These are phyloP conservation scores for Pontederia paniculata DNA, from an alignment of 176 grass and related monocot species.

Conservation along the genomic window DNA sequence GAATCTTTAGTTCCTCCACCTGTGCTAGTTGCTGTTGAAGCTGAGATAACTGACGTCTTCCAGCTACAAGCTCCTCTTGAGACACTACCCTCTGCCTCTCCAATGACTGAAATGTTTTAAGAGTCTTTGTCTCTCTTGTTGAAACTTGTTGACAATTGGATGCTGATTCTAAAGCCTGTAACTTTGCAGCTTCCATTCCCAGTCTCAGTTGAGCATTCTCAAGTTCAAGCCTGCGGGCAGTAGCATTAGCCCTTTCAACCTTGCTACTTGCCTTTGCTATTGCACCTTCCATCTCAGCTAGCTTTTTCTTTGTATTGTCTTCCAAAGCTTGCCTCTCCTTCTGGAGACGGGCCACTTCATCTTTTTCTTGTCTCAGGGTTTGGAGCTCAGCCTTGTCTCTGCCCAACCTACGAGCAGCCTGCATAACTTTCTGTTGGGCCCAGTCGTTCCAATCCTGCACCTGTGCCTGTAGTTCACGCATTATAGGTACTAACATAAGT, in stretches of 20 bases:
- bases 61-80: slow-evolving; percentile 9
- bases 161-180: slow-evolving; percentile 2
- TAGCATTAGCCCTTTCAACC: slow-evolving; percentile 2
- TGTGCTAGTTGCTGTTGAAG: slow-evolving; percentile 1
- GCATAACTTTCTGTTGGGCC: slow-evolving; percentile 13
- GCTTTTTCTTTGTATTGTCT: slow-evolving; percentile 2
- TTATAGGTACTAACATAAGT: slow-evolving; percentile 1
- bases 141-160: slow-evolving; percentile 6
- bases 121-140: background rate
- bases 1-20: slow-evolving; percentile 6
- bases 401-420: slow-evolving; percentile 13
- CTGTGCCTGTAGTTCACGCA: slow-evolving; percentile 7
- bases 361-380: slow-evolving; percentile 10
- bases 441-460: slow-evolving; percentile 13
- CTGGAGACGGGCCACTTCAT: slow-evolving; percentile 9
- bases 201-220: slow-evolving; percentile 5
- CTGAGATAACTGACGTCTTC: slow-evolving; percentile 3
- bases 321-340: slow-evolving; percentile 10
- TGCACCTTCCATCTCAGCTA: slow-evolving; percentile 5
- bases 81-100: slow-evolving; percentile 2
- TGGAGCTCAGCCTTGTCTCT: slow-evolving; percentile 12
- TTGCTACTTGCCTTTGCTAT: background rate
- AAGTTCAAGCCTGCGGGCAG: background rate
- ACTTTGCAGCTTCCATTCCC: slow-evolving; percentile 6
- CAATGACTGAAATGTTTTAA: slow-evolving; percentile 11